These are phyloP conservation scores for Tuber microsphaerosporum DNA, from an alignment of 495 filamentous ascomycete species.

Conservation along the genomic window DNA sequence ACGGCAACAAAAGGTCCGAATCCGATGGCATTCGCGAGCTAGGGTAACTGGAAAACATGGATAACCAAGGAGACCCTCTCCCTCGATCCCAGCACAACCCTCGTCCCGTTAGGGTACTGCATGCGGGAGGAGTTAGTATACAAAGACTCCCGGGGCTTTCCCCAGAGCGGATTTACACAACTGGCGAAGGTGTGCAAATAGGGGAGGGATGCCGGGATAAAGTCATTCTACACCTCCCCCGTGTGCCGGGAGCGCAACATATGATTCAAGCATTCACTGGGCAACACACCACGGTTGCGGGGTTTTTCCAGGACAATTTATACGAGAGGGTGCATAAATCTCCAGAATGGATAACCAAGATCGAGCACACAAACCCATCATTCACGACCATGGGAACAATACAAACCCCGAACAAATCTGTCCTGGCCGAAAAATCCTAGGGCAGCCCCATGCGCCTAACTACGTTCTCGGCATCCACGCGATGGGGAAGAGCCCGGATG, in stretches of 20 bases:
- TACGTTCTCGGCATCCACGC: conserved; percentile 52
- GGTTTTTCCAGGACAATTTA: conserved; percentile 53
- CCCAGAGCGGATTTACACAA: too few relatives aligned
- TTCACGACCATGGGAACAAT: conserved; percentile 54
- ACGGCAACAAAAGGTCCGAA: too few relatives aligned
- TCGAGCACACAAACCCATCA: conserved; percentile 48
- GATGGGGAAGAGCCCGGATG: conserved; percentile 43
- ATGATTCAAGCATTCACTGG: conserved; percentile 52
- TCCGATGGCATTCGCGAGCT: too few relatives aligned
- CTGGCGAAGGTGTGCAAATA: too few relatives aligned
- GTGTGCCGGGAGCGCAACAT: conserved; percentile 55
- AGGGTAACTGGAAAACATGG: too few relatives aligned
- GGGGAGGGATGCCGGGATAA: too few relatives aligned
- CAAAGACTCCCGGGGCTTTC: too few relatives aligned
- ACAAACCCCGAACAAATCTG: conserved; percentile 57
- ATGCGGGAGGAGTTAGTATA: too few relatives aligned
- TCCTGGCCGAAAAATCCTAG: conserved; percentile 37
- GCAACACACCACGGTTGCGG: conserved; percentile 47
- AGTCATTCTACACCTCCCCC: conserved; percentile 39
- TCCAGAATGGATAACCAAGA: conserved; percentile 54
- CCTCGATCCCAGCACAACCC: too few relatives aligned
- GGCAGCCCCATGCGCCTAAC: conserved; percentile 38
- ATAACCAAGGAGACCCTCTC: too few relatives aligned
- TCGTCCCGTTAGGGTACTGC: too few relatives aligned
- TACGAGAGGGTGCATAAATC: conserved; percentile 55